A percentile compares a stretch with the other conserved stretches of the same genome.
phyloP scores from a whole-genome alignment of 1,139 yeast genomes.

The Scheffersomyces stambukii region DNA sequence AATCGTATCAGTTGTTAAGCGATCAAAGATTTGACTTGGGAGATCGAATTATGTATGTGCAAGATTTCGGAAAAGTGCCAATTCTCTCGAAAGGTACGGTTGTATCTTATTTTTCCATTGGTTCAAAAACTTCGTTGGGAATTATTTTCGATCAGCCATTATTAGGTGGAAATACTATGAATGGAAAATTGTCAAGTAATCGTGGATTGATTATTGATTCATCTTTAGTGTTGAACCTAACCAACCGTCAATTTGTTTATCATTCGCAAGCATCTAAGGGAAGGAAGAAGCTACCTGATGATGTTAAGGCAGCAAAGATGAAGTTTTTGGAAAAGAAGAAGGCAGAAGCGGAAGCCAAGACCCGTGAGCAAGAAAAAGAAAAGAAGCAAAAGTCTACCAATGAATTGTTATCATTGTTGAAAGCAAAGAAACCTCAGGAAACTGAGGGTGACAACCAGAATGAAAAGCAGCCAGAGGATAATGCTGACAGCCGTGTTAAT shows the following conservation, averaged over 20 bases:
- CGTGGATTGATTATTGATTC: constrained; percentile 86
- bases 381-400: constrained; percentile 13
- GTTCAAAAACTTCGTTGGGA: constrained; percentile 56
- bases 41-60: constrained; percentile 83
- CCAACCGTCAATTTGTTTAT: constrained; percentile 69
- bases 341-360: constrained; percentile 4
- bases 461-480: constrained; percentile 11
- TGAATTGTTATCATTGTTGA: constrained; percentile 38
- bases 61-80: constrained; percentile 88
- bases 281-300: constrained; percentile 29
- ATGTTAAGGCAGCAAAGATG: constrained; percentile 18
- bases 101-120: constrained; percentile 67
- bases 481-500: constrained; percentile 15
- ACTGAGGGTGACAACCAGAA: constrained; percentile 5
- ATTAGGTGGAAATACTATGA: constrained; percentile 76
- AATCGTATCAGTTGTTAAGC: constrained; percentile 67
- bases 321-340: constrained; percentile 14
- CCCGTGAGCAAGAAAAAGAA: constrained; percentile 1
- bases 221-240: constrained; percentile 72
- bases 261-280: constrained; percentile 64
- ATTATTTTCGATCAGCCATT: constrained; percentile 81
- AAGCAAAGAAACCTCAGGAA: constrained; percentile 14
- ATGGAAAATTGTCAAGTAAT: constrained; percentile 69
- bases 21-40: constrained; percentile 80
- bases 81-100: constrained; percentile 87